Base-by-base conservation (phyloP, 83 land plant species). In the Isoetes engelmannii region DNA sequence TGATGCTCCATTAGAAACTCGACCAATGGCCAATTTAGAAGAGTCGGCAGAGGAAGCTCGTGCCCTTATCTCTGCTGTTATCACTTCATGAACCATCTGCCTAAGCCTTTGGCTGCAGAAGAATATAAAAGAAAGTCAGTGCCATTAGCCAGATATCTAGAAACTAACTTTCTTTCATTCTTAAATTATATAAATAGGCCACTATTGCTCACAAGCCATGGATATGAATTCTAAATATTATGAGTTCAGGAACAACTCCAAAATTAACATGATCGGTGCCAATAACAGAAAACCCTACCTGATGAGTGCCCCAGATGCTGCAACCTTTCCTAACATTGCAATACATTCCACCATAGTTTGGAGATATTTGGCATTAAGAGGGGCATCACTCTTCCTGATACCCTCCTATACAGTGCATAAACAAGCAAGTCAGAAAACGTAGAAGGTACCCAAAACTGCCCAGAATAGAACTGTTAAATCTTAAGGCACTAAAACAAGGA, bases 301-400 rank as follows among this genome's bases (percentile, higher is more conserved):
- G 37, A 28, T 28, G 1, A 9, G 89, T 84, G 61, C 94, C 79
- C 99, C 99, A 74, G 85, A 93, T 71, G 94, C 97, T 49, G 99
- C 97, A 74, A 88, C 81, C 82, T 95, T 95, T 12, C 91, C 92
- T 68, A 95, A 87, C 76, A 84, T 77, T 65, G 75, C 79, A 6
- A 95, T 82, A 71, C 99, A 91, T 71, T 95, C 99, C 41, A 95
- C 97, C 89, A 95, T 80, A 46, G 97, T 91, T 58, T 91, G 91
- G 61, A 95, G 79, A 73, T 95, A 95, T 67, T 95, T 95, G 54
- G 85, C 87, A 83, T 85, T 82, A 45, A 79, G 61, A 15, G 99
- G 77, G 54, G 91, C 81, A 77, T 95, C 97, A 82, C 86, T 85
- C 68, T 92, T 95, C 62, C 69, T 85, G 63, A 95, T 76, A 57